Conservation (phyloP, 1,284 basidiomycete species). For the Ganoderma meredithae region DNA sequence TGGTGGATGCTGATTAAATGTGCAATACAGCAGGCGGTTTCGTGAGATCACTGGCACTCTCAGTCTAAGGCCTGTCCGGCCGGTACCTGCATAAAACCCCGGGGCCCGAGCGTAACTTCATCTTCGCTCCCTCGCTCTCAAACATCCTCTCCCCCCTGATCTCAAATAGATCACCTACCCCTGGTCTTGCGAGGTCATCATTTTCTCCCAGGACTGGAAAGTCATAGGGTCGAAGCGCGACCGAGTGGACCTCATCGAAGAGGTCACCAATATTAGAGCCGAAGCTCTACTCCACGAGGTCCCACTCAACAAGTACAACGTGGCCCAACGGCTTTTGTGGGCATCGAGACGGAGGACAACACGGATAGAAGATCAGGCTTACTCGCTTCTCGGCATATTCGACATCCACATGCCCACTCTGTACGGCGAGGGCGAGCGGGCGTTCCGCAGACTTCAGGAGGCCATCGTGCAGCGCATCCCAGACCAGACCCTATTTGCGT, state of each 20-base stretch:
- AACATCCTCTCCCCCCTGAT: too few species aligned
- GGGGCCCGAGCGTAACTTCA: too few species aligned
- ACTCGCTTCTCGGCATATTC: slow-evolving; percentile 13
- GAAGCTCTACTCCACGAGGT: not conserved
- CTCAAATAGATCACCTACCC: too few species aligned
- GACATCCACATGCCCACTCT: slow-evolving; percentile 11
- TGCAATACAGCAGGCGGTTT: too few species aligned
- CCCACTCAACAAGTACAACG: not conserved
- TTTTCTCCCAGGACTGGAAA: slow-evolving; percentile 8
- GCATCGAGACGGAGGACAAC: slow-evolving; percentile 3
- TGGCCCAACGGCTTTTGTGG: slow-evolving; percentile 15
- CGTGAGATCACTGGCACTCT: too few species aligned
- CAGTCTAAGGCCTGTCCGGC: too few species aligned
- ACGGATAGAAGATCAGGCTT: slow-evolving; percentile 12
- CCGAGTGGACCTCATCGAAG: not conserved
- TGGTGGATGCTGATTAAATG: too few species aligned
- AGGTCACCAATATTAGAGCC: not conserved
- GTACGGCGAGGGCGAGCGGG: slow-evolving; percentile 15
- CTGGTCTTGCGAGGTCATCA: not conserved
- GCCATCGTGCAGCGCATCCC: not conserved
- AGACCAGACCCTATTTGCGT: slow-evolving; percentile 8
- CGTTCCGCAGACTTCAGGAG: slow-evolving; percentile 13
- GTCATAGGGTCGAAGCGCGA: not conserved
- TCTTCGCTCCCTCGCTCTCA: too few species aligned
- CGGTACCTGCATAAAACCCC: too few species aligned